These are phyloP conservation scores for Conidiobolus incongruus DNA, from an alignment of 371 early-diverging fungal species.

Conservation along the genomic window DNA sequence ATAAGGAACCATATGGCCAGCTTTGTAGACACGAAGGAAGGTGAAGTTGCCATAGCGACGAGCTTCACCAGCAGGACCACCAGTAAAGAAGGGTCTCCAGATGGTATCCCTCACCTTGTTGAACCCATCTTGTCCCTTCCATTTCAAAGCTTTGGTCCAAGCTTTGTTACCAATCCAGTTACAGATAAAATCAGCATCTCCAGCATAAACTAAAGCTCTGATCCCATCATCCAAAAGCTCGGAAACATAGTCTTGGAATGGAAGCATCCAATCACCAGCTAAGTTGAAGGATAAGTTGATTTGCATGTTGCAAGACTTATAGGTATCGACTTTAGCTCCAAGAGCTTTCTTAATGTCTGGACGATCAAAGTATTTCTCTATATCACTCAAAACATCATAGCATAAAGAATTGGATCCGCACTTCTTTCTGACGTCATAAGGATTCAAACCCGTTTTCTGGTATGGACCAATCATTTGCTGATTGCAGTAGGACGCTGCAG, in stretches of 20 bases:
- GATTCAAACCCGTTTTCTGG: constrained; percentile 40
- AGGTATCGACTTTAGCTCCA: constrained; percentile 34
- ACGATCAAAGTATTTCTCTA: constrained; percentile 52
- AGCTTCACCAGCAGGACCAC: constrained; percentile 39
- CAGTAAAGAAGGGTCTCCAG: constrained; percentile 14
- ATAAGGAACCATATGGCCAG: constrained; percentile 71
- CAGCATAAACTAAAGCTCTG: constrained; percentile 68
- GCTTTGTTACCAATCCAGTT: constrained; percentile 90
- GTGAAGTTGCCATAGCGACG: constrained; percentile 45
- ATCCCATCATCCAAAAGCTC: constrained; percentile 43
- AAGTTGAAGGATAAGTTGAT: constrained; percentile 59
- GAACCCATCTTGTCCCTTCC: constrained; percentile 52
- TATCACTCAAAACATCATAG: constrained; percentile 30
- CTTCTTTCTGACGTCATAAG: constrained; percentile 52
- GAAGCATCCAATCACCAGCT: constrained; percentile 4
- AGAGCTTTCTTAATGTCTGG: constrained; percentile 57
- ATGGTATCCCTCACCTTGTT: constrained; percentile 26
- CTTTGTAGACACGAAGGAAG: constrained; percentile 59
- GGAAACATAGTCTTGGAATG: background rate
- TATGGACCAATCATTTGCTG: constrained; percentile 31
- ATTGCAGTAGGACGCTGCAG: constrained; percentile 73
- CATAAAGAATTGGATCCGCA: constrained; percentile 23
- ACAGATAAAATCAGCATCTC: constrained; percentile 67
- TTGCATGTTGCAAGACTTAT: constrained; percentile 58
- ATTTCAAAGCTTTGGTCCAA: constrained; percentile 56